phyloP scores from a whole-genome alignment of 2,329 filamentous ascomycete genomes.

The Neodidymelliopsis sp. region DNA sequence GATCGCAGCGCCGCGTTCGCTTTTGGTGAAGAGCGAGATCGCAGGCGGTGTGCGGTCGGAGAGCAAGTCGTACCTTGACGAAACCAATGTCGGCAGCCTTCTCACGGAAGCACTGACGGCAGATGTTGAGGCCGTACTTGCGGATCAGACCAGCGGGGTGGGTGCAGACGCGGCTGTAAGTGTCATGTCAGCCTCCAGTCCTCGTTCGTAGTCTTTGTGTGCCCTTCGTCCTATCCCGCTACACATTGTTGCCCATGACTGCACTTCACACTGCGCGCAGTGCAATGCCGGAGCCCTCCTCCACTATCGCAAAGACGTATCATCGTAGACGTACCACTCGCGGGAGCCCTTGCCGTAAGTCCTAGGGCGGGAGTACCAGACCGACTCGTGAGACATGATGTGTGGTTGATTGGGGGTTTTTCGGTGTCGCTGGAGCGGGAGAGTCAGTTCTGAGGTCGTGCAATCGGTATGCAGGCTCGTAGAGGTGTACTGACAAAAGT shows the following conservation, averaged over 20 bases:
- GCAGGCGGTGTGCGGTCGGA: neutral
- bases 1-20: neutral
- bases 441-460: constrained; percentile 21
- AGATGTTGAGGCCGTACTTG: constrained; percentile 96
- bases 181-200: constrained; percentile 39
- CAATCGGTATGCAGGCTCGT: neutral
- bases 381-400: constrained; percentile 89
- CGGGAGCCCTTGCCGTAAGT: constrained; percentile 97
- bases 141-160: constrained; percentile 99
- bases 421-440: constrained; percentile 31
- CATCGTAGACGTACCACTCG: constrained; percentile 74
- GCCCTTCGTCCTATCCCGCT: constrained; percentile 11
- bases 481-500: constrained; percentile 30
- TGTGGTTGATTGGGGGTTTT: constrained; percentile 50
- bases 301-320: constrained; percentile 6
- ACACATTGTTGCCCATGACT: neutral
- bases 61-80: constrained; percentile 63
- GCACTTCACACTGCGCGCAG: constrained; percentile 1
- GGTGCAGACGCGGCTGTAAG: constrained; percentile 78
- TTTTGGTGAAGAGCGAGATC: neutral
- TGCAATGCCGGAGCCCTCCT: constrained; percentile 1
- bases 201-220: constrained; percentile 8
- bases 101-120: constrained; percentile 75
- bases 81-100: constrained; percentile 73
- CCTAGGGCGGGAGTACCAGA: constrained; percentile 99